Evolutionary conservation across 352 stramenopile species (phyloP).

Genomic region (Globisporangium lucens): DNA sequence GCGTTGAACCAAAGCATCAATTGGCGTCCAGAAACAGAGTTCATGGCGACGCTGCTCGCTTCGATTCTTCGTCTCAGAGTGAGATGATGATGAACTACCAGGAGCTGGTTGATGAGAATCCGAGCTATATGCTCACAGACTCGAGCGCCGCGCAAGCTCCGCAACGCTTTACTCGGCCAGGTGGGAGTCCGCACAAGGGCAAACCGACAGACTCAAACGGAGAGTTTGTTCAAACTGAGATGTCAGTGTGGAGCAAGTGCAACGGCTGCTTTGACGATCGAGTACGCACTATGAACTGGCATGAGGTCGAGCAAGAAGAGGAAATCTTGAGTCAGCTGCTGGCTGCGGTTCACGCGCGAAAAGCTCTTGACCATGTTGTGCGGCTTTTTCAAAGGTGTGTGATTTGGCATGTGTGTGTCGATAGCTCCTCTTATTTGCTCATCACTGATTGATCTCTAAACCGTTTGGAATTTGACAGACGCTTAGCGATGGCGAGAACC

Average conservation of each 20-base stretch:
- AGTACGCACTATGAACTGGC: slow-evolving; percentile 50
- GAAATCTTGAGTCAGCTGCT: slow-evolving; percentile 55
- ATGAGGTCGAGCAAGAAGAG: slow-evolving; percentile 70
- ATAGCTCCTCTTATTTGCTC: neutral
- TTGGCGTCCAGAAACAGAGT: neutral
- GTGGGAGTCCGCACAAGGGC: slow-evolving; percentile 41
- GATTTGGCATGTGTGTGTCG: neutral
- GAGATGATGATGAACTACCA: slow-evolving; percentile 43
- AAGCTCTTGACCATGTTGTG: slow-evolving; percentile 66
- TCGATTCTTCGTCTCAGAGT: slow-evolving; percentile 10
- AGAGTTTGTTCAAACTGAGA: slow-evolving; percentile 28
- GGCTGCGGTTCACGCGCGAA: slow-evolving; percentile 56
- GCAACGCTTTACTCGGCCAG: slow-evolving; percentile 22
- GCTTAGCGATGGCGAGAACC: slow-evolving; percentile 29
- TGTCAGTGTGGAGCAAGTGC: slow-evolving; percentile 69
- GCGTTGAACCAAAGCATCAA: slow-evolving; percentile 1
- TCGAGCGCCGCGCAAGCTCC: slow-evolving; percentile 36
- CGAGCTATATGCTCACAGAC: slow-evolving; percentile 68
- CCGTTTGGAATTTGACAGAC: slow-evolving; percentile 13
- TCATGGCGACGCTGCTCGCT: neutral
- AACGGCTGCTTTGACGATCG: slow-evolving; percentile 58
- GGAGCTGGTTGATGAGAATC: slow-evolving; percentile 76
- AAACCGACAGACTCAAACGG: slow-evolving; percentile 30
- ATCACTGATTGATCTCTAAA: slow-evolving; percentile 6
- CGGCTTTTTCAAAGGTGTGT: slow-evolving; percentile 47